Base-by-base conservation (phyloP, 306 rosid species). In the Medicago ruthenica region DNA sequence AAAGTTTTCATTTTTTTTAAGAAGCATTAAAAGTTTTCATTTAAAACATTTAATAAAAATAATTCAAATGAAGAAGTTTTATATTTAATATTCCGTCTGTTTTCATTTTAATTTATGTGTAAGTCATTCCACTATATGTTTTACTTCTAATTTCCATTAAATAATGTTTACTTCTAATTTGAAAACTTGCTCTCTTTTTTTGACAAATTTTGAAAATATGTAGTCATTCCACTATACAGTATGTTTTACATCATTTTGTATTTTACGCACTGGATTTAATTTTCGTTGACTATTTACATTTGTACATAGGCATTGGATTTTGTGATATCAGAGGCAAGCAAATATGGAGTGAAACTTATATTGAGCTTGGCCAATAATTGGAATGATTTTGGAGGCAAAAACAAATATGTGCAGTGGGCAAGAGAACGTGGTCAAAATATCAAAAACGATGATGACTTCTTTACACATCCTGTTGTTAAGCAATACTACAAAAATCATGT, bases 401-500 rank as follows among this genome's bases (percentile, higher is more conserved):
- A 1, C 5, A 11, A 47, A 13, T 78, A 78, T 61, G 64, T 78
- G 0, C 0, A 78, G 11, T 78, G 82, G 82, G 72, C 82, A 45
- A 70, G 10, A 10, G 65, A 78, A 34, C 20, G 45, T 0, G 77
- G 76, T 0, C 55, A 70, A 0, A 0, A 0, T 3, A 5, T 78
- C 2, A 78, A 11, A 39, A 78, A 5, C 1, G 82, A 78, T 0
- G 64, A 78, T 61, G 76, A 70, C n/a, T 78, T 78, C 71, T 70
- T 18, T 27, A 48, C 63, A 15, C 27, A 78, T 17, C 57, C 82
- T 0, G 1, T 70, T 22, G n/a, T 71, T 61, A 70, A 78, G 17
- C 71, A 70, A 47, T 78, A 47, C 17, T 78, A 78, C 71, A 78
- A 78, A 78, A 69, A 77, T 37, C 76, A 77, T 31, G 67, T 76